Evolutionary conservation across 169 alveolate species (phyloP).

Genomic region (Plasmodium relictum): DNA sequence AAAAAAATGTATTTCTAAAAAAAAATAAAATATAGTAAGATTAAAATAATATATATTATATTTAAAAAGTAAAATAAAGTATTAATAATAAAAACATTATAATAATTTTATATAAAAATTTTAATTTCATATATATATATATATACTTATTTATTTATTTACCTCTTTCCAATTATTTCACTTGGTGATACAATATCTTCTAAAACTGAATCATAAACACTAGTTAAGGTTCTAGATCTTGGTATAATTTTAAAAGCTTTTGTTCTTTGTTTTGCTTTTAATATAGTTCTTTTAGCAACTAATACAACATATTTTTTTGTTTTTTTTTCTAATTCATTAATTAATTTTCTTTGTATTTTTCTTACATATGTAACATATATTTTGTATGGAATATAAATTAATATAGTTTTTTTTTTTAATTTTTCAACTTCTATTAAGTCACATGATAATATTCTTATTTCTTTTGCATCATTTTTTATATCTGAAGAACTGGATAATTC

Average conservation of each 20-base stretch:
- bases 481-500: constrained; percentile 90
- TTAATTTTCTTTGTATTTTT: constrained; percentile 92
- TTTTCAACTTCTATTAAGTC: constrained; percentile 88
- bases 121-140: background rate
- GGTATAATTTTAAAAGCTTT: constrained; percentile 94
- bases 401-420: constrained; percentile 90
- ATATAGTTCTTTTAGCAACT: constrained; percentile 92
- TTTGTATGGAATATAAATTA: constrained; percentile 91
- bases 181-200: constrained; percentile 97
- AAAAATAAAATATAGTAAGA: background rate
- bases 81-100: no score
- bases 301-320: constrained; percentile 95
- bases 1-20: background rate
- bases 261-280: constrained; percentile 89
- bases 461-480: constrained; percentile 88
- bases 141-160: constrained; percentile 24
- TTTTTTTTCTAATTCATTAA: constrained; percentile 95
- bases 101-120: background rate
- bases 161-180: constrained; percentile 93
- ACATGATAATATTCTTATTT: constrained; percentile 89
- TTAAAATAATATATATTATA: background rate
- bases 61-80: background rate
- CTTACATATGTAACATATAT: constrained; percentile 89
- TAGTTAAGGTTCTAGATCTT: constrained; percentile 95
- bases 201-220: constrained; percentile 96